Evolutionary conservation across 2,329 filamentous ascomycete species (phyloP).

Genomic region (Hymenoscyphus fructigenus): DNA sequence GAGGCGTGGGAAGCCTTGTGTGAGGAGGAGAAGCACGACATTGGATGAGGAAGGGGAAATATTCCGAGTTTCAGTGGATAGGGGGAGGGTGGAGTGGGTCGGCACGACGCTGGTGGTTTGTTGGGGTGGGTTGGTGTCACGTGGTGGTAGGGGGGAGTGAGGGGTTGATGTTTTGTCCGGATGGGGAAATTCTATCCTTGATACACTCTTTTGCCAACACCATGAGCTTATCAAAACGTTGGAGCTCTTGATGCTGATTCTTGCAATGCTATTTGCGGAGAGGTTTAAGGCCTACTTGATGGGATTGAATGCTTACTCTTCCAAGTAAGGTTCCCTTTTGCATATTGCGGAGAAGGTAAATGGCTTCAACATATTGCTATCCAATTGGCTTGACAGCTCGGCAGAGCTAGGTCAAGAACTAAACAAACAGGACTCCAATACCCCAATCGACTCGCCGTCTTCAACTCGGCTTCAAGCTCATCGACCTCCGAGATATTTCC

Average conservation of each 20-base stretch:
- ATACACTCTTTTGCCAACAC: not conserved
- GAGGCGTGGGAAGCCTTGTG: too few species aligned
- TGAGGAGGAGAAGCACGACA: slow-evolving; percentile 4
- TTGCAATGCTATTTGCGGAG: not conserved
- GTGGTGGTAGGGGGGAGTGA: not conserved
- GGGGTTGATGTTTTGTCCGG: not conserved
- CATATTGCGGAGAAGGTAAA: not conserved
- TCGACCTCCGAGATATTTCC: not conserved
- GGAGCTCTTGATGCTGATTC: not conserved
- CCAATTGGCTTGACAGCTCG: not conserved
- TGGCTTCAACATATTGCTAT: not conserved
- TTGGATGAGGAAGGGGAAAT: not conserved
- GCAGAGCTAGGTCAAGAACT: not conserved
- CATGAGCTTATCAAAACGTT: not conserved
- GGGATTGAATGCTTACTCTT: not conserved
- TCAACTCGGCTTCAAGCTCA: not conserved
- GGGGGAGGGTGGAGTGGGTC: not conserved
- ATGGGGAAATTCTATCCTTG: slow-evolving; percentile 1
- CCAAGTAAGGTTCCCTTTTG: not conserved
- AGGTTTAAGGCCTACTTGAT: not conserved
- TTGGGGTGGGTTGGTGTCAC: not conserved
- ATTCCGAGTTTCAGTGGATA: not conserved
- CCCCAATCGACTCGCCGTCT: not conserved
- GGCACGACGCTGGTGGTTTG: not conserved
- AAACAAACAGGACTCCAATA: not conserved